Percentiles rank a stretch among this genome's conserved stretches.
These are phyloP conservation scores for Fulvia fulva DNA, from an alignment of 2,329 filamentous ascomycete species.

Conservation along the genomic window DNA sequence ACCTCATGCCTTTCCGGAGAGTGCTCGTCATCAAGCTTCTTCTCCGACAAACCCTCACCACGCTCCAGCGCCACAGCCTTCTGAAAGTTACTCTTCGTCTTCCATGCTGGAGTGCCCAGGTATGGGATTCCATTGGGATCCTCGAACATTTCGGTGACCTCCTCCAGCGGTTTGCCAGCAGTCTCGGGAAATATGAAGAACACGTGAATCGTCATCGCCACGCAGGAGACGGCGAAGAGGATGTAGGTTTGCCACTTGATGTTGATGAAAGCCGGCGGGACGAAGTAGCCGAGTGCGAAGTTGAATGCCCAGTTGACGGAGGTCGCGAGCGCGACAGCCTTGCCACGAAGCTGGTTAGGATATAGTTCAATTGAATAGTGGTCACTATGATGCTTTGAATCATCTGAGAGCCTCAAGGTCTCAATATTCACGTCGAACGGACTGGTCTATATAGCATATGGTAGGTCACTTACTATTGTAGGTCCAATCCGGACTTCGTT, in stretches of 20 bases:
- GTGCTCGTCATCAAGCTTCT: conserved; percentile 3
- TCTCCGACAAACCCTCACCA: conserved; percentile 4
- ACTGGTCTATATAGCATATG: neutral
- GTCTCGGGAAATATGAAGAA: conserved; percentile 63
- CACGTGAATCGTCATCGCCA: conserved; percentile 60
- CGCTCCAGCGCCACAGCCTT: conserved; percentile 4
- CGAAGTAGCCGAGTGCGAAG: conserved; percentile 56
- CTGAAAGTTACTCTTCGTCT: conserved; percentile 3
- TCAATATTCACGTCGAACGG: too few species aligned
- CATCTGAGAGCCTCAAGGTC: too few species aligned
- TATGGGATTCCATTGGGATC: conserved; percentile 36
- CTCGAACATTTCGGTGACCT: conserved; percentile 70
- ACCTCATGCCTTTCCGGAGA: conserved; percentile 5
- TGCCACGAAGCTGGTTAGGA: conserved; percentile 59
- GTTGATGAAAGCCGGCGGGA: conserved; percentile 56
- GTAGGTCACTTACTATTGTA: neutral
- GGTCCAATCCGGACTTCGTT: conserved; percentile 33
- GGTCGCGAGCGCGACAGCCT: conserved; percentile 59
- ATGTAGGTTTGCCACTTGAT: conserved; percentile 61
- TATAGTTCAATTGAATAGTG: too few species aligned
- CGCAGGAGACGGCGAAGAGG: conserved; percentile 71
- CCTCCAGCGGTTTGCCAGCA: conserved; percentile 69
- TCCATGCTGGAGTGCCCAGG: conserved; percentile 44
- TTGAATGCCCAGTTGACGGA: conserved; percentile 60
- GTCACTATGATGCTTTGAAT: neutral